A percentile compares a stretch with the other conserved stretches of the same genome.
Evolutionary conservation across 2,329 filamentous ascomycete species (phyloP).

Genomic region (Aureobasidium sp.): DNA sequence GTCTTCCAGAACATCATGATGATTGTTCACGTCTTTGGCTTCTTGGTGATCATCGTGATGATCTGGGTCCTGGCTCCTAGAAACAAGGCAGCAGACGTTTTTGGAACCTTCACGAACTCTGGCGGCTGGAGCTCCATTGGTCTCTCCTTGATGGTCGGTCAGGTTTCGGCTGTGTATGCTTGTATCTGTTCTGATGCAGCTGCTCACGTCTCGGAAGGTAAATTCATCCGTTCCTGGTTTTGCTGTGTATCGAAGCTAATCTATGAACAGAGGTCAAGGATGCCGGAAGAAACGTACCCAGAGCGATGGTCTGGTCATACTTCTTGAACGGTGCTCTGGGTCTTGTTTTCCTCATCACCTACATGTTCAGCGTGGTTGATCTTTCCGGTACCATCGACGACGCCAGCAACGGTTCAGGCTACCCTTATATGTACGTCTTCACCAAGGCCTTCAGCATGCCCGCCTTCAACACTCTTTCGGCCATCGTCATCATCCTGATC

Average conservation of each 20-base stretch:
- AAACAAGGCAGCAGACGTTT: conserved; percentile 34
- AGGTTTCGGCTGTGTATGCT: conserved; percentile 12
- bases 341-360: conserved; percentile 24
- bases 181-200: conserved; percentile 10
- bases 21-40: conserved; percentile 42
- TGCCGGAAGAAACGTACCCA: conserved; percentile 32
- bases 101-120: conserved; percentile 39
- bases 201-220: conserved; percentile 1
- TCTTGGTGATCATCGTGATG: conserved; percentile 44
- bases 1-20: conserved; percentile 31
- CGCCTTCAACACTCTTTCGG: conserved; percentile 17
- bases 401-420: conserved; percentile 19
- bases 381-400: conserved; percentile 23
- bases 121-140: conserved; percentile 37
- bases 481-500: conserved; percentile 19
- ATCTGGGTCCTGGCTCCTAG: conserved; percentile 35
- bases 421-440: conserved; percentile 31
- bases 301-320: conserved; percentile 34
- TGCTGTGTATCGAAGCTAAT: not conserved
- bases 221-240: not conserved
- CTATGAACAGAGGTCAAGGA: conserved; percentile 33
- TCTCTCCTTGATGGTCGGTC: conserved; percentile 37
- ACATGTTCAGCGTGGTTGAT: conserved; percentile 23
- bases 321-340: conserved; percentile 21
- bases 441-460: conserved; percentile 22